Percentiles rank a stretch among this genome's conserved stretches.
Conservation (phyloP, 331 rosid species). For the Telfairia occidentalis region DNA sequence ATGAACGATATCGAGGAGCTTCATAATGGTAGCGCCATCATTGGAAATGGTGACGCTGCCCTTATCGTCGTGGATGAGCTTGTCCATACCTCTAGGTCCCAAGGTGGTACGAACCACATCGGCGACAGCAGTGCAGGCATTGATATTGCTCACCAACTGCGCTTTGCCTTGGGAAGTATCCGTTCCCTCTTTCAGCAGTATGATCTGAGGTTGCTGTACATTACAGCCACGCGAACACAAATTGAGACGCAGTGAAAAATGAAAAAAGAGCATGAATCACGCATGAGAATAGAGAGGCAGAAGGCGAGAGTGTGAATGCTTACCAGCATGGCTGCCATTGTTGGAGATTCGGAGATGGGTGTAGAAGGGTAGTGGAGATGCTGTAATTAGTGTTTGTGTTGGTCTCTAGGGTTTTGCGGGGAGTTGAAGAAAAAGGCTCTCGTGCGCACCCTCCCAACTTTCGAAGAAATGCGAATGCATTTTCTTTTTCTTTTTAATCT, state of each 20-base stretch:
- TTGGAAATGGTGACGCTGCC: constrained; percentile 89
- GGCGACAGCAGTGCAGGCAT: constrained; percentile 88
- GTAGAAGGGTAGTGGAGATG: background rate
- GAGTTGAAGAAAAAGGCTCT: background rate
- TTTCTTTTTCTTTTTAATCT: background rate
- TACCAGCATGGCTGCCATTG: constrained; percentile 88
- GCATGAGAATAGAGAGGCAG: background rate
- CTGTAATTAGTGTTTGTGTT: background rate
- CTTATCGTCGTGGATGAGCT: constrained; percentile 85
- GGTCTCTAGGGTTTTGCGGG: constrained; percentile 9
- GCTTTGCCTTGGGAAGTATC: constrained; percentile 96
- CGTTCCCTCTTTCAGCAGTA: constrained; percentile 88
- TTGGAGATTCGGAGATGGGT: constrained; percentile 19
- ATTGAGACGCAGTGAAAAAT: constrained; percentile 1
- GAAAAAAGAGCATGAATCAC: background rate
- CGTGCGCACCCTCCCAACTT: background rate
- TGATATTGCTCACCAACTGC: constrained; percentile 93
- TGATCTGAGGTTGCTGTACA: constrained; percentile 98
- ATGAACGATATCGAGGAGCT: constrained; percentile 81
- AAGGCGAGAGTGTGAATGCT: constrained; percentile 13
- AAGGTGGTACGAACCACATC: constrained; percentile 88
- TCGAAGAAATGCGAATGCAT: background rate
- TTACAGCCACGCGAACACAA: background rate
- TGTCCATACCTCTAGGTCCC: constrained; percentile 99
- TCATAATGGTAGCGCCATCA: constrained; percentile 99